Evolutionary conservation across 1,284 basidiomycete genomes (phyloP).

Genomic region (Macrocystidia cucumis): DNA sequence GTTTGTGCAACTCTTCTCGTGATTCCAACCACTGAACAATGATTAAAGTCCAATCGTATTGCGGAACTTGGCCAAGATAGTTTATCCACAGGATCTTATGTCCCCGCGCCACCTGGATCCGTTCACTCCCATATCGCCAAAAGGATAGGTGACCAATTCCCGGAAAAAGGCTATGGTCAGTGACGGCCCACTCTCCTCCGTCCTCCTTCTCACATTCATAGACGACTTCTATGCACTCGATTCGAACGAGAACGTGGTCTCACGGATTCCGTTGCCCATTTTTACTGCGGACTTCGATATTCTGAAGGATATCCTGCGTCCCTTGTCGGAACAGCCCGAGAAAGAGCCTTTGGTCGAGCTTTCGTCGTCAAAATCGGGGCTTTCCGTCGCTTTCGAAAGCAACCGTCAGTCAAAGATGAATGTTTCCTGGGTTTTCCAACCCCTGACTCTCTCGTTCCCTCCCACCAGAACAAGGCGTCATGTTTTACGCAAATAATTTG

Average conservation of each 20-base stretch:
- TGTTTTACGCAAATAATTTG: conserved; percentile 63
- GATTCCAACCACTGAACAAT: conserved; percentile 3
- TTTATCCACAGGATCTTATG: conserved; percentile 46
- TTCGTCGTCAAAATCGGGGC: conserved; percentile 47
- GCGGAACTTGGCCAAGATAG: conserved; percentile 41
- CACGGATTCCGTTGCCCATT: conserved; percentile 27
- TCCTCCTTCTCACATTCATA: too few species aligned
- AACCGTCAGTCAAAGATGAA: conserved; percentile 69
- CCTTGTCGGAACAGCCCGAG: conserved; percentile 19
- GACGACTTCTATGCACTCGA: conserved; percentile 62
- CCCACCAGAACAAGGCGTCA: conserved; percentile 55
- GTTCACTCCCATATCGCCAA: conserved; percentile 43
- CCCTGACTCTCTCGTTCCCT: neutral
- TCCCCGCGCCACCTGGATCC: conserved; percentile 36
- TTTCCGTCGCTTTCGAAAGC: conserved; percentile 53
- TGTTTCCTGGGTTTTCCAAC: too few species aligned
- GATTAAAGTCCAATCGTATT: conserved; percentile 42
- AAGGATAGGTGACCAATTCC: conserved; percentile 49
- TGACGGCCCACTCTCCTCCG: too few species aligned
- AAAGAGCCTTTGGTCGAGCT: conserved; percentile 43
- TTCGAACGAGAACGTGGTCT: conserved; percentile 22
- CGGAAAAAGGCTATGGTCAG: conserved; percentile 52
- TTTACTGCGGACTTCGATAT: conserved; percentile 32
- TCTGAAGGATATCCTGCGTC: conserved; percentile 38
- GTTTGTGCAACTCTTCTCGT: neutral